phyloP scores from a whole-genome alignment of 805 yeast genomes.

The Metschnikowia colocasiae region DNA sequence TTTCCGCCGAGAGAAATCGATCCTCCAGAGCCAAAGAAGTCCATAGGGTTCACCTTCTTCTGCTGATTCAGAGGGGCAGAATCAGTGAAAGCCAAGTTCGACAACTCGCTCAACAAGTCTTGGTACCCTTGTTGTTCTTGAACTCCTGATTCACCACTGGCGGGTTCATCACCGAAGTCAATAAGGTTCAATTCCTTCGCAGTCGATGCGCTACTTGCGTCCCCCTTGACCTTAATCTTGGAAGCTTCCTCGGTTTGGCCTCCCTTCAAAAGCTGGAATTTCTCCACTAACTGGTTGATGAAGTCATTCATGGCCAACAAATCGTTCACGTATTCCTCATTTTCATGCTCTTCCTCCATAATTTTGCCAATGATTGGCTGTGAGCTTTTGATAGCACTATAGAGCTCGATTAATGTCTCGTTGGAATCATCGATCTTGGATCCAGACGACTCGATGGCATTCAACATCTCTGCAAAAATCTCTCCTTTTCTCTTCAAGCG shows the following conservation, averaged over 20 bases:
- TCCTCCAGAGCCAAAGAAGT: constrained; percentile 53
- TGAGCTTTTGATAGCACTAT: constrained; percentile 71
- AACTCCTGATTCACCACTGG: constrained; percentile 26
- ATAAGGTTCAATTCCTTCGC: constrained; percentile 37
- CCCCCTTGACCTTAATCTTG: constrained; percentile 35
- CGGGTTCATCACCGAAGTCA: constrained; percentile 43
- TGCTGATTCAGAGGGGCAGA: constrained; percentile 16
- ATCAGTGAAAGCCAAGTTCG: constrained; percentile 55
- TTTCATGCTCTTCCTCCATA: constrained; percentile 71
- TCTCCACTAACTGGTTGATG: constrained; percentile 63
- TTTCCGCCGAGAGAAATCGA: constrained; percentile 36
- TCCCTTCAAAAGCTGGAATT: constrained; percentile 59
- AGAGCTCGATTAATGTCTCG: constrained; percentile 79
- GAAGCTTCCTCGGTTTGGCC: constrained; percentile 61
- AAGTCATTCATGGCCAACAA: constrained; percentile 70
- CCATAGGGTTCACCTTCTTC: constrained; percentile 26
- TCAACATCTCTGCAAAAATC: constrained; percentile 81
- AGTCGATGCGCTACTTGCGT: constrained; percentile 23
- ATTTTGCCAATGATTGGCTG: constrained; percentile 85
- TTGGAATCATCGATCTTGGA: constrained; percentile 42
- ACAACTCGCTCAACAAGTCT: constrained; percentile 71
- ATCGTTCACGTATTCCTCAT: constrained; percentile 51
- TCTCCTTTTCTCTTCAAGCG: constrained; percentile 83
- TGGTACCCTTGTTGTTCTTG: constrained; percentile 44
- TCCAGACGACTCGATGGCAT: constrained; percentile 41